Evolutionary conservation across 1,284 basidiomycete genomes (phyloP), one percentile per base, ranked within the genome.

Genomic region (Rhodofomes roseus): DNA sequence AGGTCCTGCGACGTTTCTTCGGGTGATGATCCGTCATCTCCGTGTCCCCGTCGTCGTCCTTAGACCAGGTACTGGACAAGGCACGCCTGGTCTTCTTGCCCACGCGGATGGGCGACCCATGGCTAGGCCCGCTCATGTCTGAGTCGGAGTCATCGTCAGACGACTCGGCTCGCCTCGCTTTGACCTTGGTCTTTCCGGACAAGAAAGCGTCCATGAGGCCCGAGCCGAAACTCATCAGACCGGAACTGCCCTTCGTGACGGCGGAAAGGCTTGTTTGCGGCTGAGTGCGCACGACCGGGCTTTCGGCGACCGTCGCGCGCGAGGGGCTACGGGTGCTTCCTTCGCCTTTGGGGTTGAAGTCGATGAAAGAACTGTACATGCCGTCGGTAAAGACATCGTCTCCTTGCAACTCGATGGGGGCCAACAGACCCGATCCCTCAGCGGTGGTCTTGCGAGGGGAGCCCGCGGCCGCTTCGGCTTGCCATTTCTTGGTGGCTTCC

Each of bases 261-360:
- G 60, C 55, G 50, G 58, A 52, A 37, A 41, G 54, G 40, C 56
- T 56, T 51, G 55, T 11, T 48, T 61, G 48, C 61, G 69, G 56
- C 44, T 72, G 71, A 61, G 77, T 80, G 60, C 84, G 76, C 55
- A 87, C 68, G 11, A 87, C 80, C n/a, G 86, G 86, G 60, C 85
- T 87, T 60, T 86, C 86, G 23, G 68, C 66, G 55, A 78, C 80
- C 20, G 77, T 73, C 75, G 31, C 77, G 68, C 22, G 79, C 70
- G 55, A 71, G 76, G 51, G 62, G 31, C 54, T 59, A 51, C 40
- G 53, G 23, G 29, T 52, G 25, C 57, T 60, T 11, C 55, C 62
- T 11, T 54, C 53, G 6, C 44, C 58, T 16, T 55, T 27, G 37
- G 63, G 62, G 46, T 56, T 62, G 4, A 64, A 44, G 22, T 63